Evolutionary conservation across 1,284 basidiomycete genomes (phyloP).

Genomic region (Trichosporon inkin): DNA sequence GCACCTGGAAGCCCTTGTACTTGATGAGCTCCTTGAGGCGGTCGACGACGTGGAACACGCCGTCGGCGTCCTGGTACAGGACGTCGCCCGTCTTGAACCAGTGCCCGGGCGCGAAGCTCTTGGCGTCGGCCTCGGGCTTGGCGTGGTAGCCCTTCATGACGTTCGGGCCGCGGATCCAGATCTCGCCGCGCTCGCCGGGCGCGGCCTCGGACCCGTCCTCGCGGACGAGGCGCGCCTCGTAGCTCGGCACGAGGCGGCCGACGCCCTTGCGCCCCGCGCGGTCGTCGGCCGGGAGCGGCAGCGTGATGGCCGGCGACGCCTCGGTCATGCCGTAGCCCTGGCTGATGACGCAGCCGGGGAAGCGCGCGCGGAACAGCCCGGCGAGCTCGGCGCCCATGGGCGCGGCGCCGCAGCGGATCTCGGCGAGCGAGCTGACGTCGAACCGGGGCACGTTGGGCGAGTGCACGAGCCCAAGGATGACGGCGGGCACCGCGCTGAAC

Average conservation of each 20-base stretch:
- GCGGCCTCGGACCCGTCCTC: slow-evolving; percentile 49
- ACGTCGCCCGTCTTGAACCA: slow-evolving; percentile 87
- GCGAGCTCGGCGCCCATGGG: slow-evolving; percentile 59
- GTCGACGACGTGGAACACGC: slow-evolving; percentile 52
- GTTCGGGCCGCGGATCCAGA: slow-evolving; percentile 71
- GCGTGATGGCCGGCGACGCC: slow-evolving; percentile 49
- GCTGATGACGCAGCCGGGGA: slow-evolving; percentile 30
- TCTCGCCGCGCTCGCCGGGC: slow-evolving; percentile 66
- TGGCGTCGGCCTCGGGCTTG: slow-evolving; percentile 63
- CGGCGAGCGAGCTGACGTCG: slow-evolving; percentile 61
- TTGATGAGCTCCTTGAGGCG: slow-evolving; percentile 75
- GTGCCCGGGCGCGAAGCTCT: slow-evolving; percentile 50
- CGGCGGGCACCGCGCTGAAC: slow-evolving; percentile 73
- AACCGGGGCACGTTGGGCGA: slow-evolving; percentile 63
- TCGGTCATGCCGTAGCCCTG: slow-evolving; percentile 53
- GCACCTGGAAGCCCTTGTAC: slow-evolving; percentile 61
- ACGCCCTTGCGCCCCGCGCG: slow-evolving; percentile 57
- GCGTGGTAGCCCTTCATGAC: slow-evolving; percentile 72
- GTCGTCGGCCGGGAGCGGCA: slow-evolving; percentile 33
- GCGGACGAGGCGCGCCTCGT: slow-evolving; percentile 68
- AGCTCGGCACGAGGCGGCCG: slow-evolving; percentile 69
- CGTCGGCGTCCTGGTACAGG: slow-evolving; percentile 58
- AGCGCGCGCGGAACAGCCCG: slow-evolving; percentile 27
- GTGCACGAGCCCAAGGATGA: slow-evolving; percentile 58
- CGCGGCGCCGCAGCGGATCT: slow-evolving; percentile 73